These are phyloP conservation scores for Chlorella sp. DNA, from an alignment of 139 green algal genomes.

Conservation along the genomic window DNA sequence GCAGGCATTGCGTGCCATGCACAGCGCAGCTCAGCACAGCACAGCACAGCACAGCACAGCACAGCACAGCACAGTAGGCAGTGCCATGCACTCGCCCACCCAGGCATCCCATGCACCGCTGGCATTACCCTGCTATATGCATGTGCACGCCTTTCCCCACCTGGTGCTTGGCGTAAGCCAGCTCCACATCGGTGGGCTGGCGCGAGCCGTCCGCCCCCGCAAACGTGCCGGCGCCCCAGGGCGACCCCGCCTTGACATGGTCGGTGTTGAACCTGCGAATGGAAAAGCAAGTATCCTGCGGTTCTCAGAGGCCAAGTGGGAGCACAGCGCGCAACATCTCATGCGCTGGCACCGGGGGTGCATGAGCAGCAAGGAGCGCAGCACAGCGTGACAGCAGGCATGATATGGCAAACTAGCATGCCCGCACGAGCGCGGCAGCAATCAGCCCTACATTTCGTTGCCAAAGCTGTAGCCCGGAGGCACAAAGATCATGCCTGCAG, in stretches of 20 bases:
- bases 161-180: conserved; percentile 63
- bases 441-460: background rate
- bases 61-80: no score
- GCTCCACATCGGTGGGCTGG: conserved; percentile 74
- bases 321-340: no score
- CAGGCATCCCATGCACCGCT: background rate
- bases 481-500: conserved; percentile 38
- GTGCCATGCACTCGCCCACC: no score
- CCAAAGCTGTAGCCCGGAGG: conserved; percentile 49
- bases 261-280: background rate
- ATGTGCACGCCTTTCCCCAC: no score
- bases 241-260: conserved; percentile 68
- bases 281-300: no score
- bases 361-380: no score
- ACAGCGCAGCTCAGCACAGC: no score
- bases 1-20: no score
- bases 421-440: conserved; percentile 8
- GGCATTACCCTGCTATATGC: conserved; percentile 55
- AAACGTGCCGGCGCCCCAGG: conserved; percentile 79
- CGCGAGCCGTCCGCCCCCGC: conserved; percentile 70
- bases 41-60: no score
- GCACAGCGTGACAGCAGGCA: no score
- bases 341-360: no score
- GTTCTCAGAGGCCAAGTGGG: no score
- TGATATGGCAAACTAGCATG: background rate